A percentile compares a stretch with the other conserved stretches of the same genome.
Evolutionary conservation across 768 basidiomycete species (phyloP).

Genomic region (Russula lepida): DNA sequence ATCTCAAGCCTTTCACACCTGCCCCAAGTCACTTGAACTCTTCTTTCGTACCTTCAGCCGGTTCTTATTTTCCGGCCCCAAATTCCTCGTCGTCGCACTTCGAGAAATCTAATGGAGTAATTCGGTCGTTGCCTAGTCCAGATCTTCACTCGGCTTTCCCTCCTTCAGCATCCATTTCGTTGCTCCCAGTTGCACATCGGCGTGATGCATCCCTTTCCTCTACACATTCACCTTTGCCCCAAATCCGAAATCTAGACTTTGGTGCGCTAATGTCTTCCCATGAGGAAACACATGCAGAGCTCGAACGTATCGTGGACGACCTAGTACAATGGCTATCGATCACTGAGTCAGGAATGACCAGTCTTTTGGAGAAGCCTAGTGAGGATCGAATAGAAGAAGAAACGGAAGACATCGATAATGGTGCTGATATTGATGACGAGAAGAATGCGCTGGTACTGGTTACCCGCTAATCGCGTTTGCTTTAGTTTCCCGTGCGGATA

Average conservation of each 20-base stretch:
- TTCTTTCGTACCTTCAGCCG: conserved; percentile 26
- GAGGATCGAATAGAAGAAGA: conserved; percentile 58
- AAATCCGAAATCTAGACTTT: conserved; percentile 65
- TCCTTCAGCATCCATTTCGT: conserved; percentile 19
- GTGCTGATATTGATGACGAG: conserved; percentile 2
- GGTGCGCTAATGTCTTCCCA: conserved; percentile 41
- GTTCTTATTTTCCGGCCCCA: neutral
- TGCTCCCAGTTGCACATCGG: conserved; percentile 22
- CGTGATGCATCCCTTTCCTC: conserved; percentile 20
- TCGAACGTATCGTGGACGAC: conserved; percentile 66
- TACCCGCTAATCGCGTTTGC: conserved; percentile 4
- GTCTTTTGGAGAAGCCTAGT: conserved; percentile 47
- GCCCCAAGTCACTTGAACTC: conserved; percentile 30
- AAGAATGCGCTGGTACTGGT: conserved; percentile 4
- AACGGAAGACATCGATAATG: conserved; percentile 34
- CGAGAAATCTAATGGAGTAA: neutral
- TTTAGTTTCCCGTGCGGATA: neutral
- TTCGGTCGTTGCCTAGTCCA: neutral
- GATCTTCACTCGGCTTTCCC: conserved; percentile 3
- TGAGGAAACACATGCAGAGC: conserved; percentile 56
- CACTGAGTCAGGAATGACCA: conserved; percentile 63
- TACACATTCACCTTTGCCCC: conserved; percentile 27
- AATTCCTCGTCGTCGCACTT: neutral
- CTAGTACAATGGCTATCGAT: conserved; percentile 68
- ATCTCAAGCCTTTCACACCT: conserved; percentile 34